phyloP scores from a whole-genome alignment of 192 early-diverging fungal species.

The Backusella tarrabulga region DNA sequence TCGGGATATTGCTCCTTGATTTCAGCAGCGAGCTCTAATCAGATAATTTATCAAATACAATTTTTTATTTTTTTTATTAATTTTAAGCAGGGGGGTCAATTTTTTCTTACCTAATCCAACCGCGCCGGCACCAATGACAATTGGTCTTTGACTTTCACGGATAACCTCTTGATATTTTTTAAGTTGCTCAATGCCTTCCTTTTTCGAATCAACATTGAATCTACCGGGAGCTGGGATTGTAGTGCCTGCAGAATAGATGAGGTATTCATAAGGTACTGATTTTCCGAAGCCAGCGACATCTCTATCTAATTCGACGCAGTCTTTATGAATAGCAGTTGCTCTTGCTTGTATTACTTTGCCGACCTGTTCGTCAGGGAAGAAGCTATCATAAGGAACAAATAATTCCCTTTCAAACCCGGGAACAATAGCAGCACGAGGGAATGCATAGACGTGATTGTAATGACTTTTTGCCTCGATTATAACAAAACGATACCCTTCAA shows the following conservation, averaged over 20 bases:
- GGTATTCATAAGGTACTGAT: slow-evolving; percentile 46
- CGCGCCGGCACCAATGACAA: slow-evolving; percentile 74
- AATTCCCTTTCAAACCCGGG: slow-evolving; percentile 59
- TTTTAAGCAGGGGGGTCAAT: neutral
- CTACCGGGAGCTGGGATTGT: slow-evolving; percentile 49
- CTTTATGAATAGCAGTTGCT: slow-evolving; percentile 45
- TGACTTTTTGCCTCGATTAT: slow-evolving; percentile 58
- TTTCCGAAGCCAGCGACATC: slow-evolving; percentile 44
- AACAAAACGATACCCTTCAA: slow-evolving; percentile 48
- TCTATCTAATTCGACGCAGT: slow-evolving; percentile 51
- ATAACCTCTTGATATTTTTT: slow-evolving; percentile 54
- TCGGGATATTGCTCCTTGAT: slow-evolving; percentile 57
- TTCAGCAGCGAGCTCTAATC: slow-evolving; percentile 70
- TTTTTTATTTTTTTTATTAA: neutral
- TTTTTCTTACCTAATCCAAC: slow-evolving; percentile 52
- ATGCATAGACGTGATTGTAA: slow-evolving; percentile 61
- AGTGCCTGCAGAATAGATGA: slow-evolving; percentile 53
- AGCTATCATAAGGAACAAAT: slow-evolving; percentile 54
- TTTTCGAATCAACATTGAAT: slow-evolving; percentile 43
- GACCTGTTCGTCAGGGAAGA: slow-evolving; percentile 36
- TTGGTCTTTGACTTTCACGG: slow-evolving; percentile 49
- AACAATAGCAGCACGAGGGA: slow-evolving; percentile 55
- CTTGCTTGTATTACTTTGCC: slow-evolving; percentile 50
- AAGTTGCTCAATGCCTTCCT: slow-evolving; percentile 37
- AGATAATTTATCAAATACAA: neutral